Evolutionary conservation across 371 early-diverging fungal species (phyloP).

Genomic region (Saksenaea vasiformis): DNA sequence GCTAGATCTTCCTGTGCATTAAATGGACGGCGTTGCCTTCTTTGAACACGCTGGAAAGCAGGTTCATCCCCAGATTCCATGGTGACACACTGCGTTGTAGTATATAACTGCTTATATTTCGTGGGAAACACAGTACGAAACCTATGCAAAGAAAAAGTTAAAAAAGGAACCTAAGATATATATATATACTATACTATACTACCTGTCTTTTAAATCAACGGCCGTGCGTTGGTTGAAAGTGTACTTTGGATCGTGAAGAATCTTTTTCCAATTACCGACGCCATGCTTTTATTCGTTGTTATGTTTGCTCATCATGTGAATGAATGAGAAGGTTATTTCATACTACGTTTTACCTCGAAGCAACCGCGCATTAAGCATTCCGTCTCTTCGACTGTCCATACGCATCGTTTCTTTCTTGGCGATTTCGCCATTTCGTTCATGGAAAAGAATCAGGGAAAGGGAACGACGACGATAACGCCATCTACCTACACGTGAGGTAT

Average conservation of each 20-base stretch:
- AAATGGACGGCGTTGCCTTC: constrained; percentile 13
- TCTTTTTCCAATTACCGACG: constrained; percentile 19
- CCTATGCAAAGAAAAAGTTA: background rate
- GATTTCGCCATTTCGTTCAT: background rate
- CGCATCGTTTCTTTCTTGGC: background rate
- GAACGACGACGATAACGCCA: background rate
- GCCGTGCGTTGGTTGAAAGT: constrained; percentile 11
- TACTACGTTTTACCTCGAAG: background rate
- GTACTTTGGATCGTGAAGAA: constrained; percentile 9
- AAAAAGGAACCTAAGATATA: background rate
- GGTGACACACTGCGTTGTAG: constrained; percentile 5
- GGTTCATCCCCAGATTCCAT: background rate
- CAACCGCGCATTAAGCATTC: constrained; percentile 3
- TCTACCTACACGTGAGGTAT: background rate
- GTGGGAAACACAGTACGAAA: constrained; percentile 16
- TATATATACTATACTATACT: background rate
- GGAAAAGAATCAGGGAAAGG: too few species aligned
- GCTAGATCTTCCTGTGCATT: constrained; percentile 12
- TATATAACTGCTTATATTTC: constrained; percentile 14
- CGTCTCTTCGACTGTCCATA: constrained; percentile 8
- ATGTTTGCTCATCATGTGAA: background rate
- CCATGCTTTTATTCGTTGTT: constrained; percentile 13
- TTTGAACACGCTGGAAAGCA: background rate
- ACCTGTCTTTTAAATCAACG: constrained; percentile 20
- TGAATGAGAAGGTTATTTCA: background rate